Evolutionary conservation across 2,329 filamentous ascomycete species (phyloP).

Genomic region (Annulohypoxylon truncatum): DNA sequence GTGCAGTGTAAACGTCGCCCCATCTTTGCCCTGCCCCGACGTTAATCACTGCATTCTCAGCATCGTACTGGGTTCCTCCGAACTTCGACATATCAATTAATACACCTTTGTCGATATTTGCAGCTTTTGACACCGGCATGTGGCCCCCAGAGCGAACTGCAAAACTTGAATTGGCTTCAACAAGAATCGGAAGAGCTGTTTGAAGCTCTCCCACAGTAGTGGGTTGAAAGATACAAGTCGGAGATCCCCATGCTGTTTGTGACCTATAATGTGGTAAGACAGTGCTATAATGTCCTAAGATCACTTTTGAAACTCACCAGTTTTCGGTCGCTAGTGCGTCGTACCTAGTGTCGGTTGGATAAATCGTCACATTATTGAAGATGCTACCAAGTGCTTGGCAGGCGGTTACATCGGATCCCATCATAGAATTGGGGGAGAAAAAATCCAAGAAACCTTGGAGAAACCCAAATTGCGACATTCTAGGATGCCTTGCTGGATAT

Average conservation of each 20-base stretch:
- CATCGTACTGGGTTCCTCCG: slow-evolving; percentile 39
- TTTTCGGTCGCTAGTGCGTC: slow-evolving; percentile 32
- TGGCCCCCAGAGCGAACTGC: slow-evolving; percentile 45
- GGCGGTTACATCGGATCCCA: too few relatives aligned
- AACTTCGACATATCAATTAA: slow-evolving; percentile 41
- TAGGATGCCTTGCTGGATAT: too few relatives aligned
- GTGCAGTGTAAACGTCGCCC: slow-evolving; percentile 42
- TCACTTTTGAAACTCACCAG: slow-evolving; percentile 10
- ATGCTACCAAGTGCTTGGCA: too few relatives aligned
- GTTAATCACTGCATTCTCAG: slow-evolving; percentile 29
- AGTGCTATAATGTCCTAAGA: background rate
- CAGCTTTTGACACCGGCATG: slow-evolving; percentile 34
- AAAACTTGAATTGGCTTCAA: slow-evolving; percentile 33
- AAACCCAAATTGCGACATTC: too few relatives aligned
- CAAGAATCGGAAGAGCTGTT: slow-evolving; percentile 30
- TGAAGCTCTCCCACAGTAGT: slow-evolving; percentile 33
- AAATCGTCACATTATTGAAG: too few relatives aligned
- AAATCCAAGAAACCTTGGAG: too few relatives aligned
- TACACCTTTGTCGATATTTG: slow-evolving; percentile 45
- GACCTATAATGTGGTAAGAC: slow-evolving; percentile 35
- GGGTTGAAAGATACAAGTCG: slow-evolving; percentile 41
- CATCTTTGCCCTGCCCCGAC: slow-evolving; percentile 44
- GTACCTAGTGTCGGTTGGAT: too few relatives aligned
- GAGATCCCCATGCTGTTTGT: slow-evolving; percentile 43
- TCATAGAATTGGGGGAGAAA: too few relatives aligned